Evolutionary conservation across 495 filamentous ascomycete genomes (phyloP), one percentile per base, ranked within the genome.

Genomic region (Penicillium roqueforti): DNA sequence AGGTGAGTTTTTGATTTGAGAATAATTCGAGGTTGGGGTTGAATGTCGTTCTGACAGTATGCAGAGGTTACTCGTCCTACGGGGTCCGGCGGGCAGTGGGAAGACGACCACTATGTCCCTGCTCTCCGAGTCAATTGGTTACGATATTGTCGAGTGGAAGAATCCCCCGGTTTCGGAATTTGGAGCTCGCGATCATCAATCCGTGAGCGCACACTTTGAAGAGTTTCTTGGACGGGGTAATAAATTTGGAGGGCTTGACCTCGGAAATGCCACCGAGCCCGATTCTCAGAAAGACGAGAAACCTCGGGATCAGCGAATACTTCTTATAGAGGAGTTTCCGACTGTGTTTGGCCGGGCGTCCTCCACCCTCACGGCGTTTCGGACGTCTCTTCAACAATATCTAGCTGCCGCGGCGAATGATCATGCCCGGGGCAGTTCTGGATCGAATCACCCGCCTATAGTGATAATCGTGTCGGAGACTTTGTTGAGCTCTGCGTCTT

Each of bases 281-380:
- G 46, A 58, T 8, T 25, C n/a, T 4, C 31, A 18, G 28, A 40
- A 26, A 20, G 45, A 57, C 18, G 11, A 43, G 29, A 25, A 39
- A 54, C 50, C 74, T 66, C 55, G 40, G 3, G 42, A 48, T 16
- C 61, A 55, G 56, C 81, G 82, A 47, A 66, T 96, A 29, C 87
- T 97, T 39, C 68, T 97, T 8, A 78, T 99, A 45, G 95, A 99
- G 75, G 95, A 99, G 65, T 97, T 96, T 65, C 95, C 95, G 1
- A 91, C 88, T 58, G 86, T 87, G 0, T 85, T 91, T 54, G 80
- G 80, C 20, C 79, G 82, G 38, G 84, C 80, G 0, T 88, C 87
- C 10, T 78, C 79, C 14, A 77, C 80, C 49, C 66, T 97, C 36
- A 75, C 80, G 47, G 77, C 87, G 0, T 97, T 99, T 68, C 81